Evolutionary conservation across 1,139 yeast genomes (phyloP).

Genomic region (Insectozyma bohioensis): DNA sequence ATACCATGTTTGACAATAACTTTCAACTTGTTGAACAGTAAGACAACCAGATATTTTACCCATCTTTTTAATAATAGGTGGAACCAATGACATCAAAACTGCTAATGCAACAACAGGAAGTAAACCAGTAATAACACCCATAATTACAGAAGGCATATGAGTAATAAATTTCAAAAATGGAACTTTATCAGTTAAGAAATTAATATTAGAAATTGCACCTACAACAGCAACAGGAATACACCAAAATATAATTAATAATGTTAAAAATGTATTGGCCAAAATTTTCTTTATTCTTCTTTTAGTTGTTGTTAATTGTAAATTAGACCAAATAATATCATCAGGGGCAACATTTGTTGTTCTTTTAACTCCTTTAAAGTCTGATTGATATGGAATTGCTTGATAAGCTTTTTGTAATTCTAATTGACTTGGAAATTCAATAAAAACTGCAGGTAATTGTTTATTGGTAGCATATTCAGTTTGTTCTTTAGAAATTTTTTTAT

Average conservation of each 20-base stretch:
- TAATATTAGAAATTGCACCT: constrained; percentile 86
- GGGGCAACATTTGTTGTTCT: constrained; percentile 66
- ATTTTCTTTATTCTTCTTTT: constrained; percentile 42
- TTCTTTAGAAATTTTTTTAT: constrained; percentile 58
- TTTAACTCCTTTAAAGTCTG: constrained; percentile 62
- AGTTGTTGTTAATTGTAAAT: constrained; percentile 47
- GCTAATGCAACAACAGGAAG: constrained; percentile 84
- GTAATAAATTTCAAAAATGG: constrained; percentile 71
- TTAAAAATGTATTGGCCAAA: constrained; percentile 44
- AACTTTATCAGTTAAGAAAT: constrained; percentile 64
- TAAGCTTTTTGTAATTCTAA: constrained; percentile 87
- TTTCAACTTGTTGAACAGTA: constrained; percentile 70
- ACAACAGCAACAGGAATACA: constrained; percentile 94
- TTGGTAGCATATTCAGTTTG: constrained; percentile 51
- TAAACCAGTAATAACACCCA: constrained; percentile 84
- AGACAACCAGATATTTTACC: constrained; percentile 74
- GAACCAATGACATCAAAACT: constrained; percentile 76
- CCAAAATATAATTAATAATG: constrained; percentile 76
- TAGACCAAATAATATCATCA: constrained; percentile 81
- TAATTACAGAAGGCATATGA: constrained; percentile 61
- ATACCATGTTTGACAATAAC: constrained; percentile 81
- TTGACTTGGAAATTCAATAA: constrained; percentile 83
- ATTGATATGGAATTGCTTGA: constrained; percentile 71
- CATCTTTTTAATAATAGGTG: constrained; percentile 62
- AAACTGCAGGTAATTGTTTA: constrained; percentile 68